A percentile compares a stretch with the other conserved stretches of the same genome.
phyloP scores from a whole-genome alignment of 2,329 filamentous ascomycete genomes.

The Colletotrichum sp. region DNA sequence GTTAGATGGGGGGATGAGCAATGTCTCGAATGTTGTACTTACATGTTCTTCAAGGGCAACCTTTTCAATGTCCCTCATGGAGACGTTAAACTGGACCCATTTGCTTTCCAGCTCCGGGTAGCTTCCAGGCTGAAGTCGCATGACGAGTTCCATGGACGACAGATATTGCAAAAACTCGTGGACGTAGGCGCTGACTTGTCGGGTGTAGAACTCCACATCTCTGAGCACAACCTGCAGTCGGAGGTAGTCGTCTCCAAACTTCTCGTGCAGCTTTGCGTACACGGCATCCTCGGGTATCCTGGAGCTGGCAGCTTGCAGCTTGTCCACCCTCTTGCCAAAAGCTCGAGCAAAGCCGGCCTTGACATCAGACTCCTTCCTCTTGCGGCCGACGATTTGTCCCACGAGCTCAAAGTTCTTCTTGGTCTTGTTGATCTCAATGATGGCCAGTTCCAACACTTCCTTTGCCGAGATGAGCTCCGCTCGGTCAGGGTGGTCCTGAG shows the following conservation, averaged over 20 bases:
- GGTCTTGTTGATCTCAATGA: constrained; percentile 89
- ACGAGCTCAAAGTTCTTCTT: constrained; percentile 95
- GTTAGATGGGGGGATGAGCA: not conserved
- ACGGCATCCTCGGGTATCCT: constrained; percentile 77
- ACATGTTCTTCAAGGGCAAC: constrained; percentile 86
- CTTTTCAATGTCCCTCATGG: constrained; percentile 84
- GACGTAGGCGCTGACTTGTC: constrained; percentile 80
- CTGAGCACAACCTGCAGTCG: constrained; percentile 90
- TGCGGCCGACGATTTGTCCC: constrained; percentile 83
- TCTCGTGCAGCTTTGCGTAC: constrained; percentile 82
- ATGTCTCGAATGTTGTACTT: constrained; percentile 39
- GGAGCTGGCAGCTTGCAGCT: constrained; percentile 70
- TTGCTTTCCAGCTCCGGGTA: constrained; percentile 90
- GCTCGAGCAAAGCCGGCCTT: constrained; percentile 85
- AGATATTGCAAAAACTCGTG: constrained; percentile 82
- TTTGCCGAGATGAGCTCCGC: constrained; percentile 62
- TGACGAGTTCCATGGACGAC: constrained; percentile 81
- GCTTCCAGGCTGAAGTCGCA: constrained; percentile 72
- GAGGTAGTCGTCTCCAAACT: constrained; percentile 90
- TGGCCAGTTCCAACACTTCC: constrained; percentile 65
- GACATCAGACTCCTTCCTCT: constrained; percentile 88
- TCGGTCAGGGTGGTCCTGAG: constrained; percentile 83
- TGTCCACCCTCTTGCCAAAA: constrained; percentile 88
- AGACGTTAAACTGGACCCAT: constrained; percentile 90
- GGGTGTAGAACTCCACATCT: constrained; percentile 91